phyloP scores from a whole-genome alignment of 192 early-diverging fungal genomes.

The Jimgerdemannia flammicorona region DNA sequence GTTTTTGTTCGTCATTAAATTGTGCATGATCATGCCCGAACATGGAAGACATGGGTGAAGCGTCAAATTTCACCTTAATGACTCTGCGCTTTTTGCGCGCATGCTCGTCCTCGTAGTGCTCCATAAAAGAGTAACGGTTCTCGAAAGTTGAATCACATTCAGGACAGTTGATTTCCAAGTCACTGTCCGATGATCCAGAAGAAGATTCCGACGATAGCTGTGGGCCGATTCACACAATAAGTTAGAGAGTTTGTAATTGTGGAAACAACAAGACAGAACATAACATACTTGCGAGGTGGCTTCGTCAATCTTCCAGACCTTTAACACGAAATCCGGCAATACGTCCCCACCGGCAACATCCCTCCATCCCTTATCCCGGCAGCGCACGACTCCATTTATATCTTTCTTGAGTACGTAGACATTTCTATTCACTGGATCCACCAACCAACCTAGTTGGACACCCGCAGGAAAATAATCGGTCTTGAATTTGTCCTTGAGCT shows the following conservation, averaged over 20 bases:
- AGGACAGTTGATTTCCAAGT: constrained; percentile 5
- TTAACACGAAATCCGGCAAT: constrained; percentile 11
- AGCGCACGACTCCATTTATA: neutral
- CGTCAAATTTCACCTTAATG: neutral
- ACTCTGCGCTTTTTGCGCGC: constrained; percentile 6
- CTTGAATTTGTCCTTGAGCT: constrained; percentile 15
- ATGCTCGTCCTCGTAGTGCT: constrained; percentile 12
- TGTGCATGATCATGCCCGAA: neutral
- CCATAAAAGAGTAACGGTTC: constrained; percentile 13
- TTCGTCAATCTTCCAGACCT: constrained; percentile 8
- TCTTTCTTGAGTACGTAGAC: constrained; percentile 7
- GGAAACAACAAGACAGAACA: constrained; percentile 8
- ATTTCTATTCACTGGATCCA: neutral
- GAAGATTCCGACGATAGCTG: constrained; percentile 11
- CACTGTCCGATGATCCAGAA: constrained; percentile 6
- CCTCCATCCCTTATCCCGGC: neutral
- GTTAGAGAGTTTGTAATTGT: constrained; percentile 7
- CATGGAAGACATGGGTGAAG: neutral
- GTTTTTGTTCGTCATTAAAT: neutral
- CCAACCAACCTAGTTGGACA: constrained; percentile 13
- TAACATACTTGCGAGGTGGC: constrained; percentile 12
- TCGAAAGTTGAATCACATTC: constrained; percentile 9
- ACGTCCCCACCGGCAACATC: constrained; percentile 7
- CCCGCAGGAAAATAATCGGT: constrained; percentile 11
- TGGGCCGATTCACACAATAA: constrained; percentile 4